Percentiles rank a stretch among this genome's conserved stretches.
These are phyloP conservation scores for Blastobotrys aristatus DNA, from an alignment of 1,139 yeast species.

Conservation along the genomic window DNA sequence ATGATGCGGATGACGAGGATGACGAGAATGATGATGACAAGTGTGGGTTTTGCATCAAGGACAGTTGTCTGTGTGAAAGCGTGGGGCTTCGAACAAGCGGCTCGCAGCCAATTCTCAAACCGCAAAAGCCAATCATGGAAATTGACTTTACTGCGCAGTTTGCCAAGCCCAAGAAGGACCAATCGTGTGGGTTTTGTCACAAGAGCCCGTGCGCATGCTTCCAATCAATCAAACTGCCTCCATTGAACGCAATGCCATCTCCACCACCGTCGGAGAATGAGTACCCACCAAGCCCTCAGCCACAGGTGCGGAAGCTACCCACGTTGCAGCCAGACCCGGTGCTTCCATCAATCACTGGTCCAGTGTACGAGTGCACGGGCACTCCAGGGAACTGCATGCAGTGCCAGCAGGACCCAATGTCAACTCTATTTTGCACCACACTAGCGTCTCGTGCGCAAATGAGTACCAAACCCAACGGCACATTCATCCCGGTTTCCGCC, in stretches of 20 bases:
- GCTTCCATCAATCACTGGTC: constrained; percentile 22
- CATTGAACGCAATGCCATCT: constrained; percentile 12
- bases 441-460: constrained; percentile 48
- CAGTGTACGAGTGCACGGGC: constrained; percentile 53
- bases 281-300: constrained; percentile 3
- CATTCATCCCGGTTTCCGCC: constrained; percentile 81
- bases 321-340: constrained; percentile 52
- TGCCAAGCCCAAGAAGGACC: constrained; percentile 16
- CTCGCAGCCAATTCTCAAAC: neutral
- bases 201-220: constrained; percentile 85
- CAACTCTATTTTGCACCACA: constrained; percentile 81
- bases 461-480: constrained; percentile 35
- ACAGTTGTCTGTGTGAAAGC: constrained; percentile 63
- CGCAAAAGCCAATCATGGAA: constrained; percentile 24
- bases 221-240: constrained; percentile 11
- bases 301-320: constrained; percentile 45
- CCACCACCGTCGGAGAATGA: constrained; percentile 12
- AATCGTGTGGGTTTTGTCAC: constrained; percentile 87
- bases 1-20: constrained; percentile 15
- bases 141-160: constrained; percentile 32
- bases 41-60: constrained; percentile 66
- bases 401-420: constrained; percentile 85
- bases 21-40: constrained; percentile 32
- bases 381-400: constrained; percentile 83
- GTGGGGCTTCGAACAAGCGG: constrained; percentile 40